phyloP scores from a whole-genome alignment of 169 alveolate genomes.

The Pseudocohnilembus persalinus region DNA sequence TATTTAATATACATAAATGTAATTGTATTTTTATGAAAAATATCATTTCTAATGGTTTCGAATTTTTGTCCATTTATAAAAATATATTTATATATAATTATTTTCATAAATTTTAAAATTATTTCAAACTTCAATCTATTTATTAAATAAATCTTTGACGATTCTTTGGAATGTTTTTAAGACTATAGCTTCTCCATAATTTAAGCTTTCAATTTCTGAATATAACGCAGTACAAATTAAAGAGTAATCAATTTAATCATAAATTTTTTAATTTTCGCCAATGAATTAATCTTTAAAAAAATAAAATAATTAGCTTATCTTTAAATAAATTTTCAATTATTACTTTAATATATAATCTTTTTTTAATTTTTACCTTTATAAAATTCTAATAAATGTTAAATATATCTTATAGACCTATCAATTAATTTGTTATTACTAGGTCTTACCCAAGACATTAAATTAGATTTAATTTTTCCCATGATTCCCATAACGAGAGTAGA shows the following conservation, averaged over 20 bases:
- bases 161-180: slow-evolving; percentile 31
- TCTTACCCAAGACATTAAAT: slow-evolving; percentile 39
- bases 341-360: slow-evolving; percentile 26
- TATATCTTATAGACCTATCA: slow-evolving; percentile 46
- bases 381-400: slow-evolving; percentile 22
- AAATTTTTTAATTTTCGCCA: background rate
- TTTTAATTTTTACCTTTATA: background rate
- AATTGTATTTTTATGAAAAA: no score
- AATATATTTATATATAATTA: no score
- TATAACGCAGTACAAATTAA: slow-evolving; percentile 24
- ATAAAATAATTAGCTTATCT: background rate
- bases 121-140: background rate
- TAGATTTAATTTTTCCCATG: slow-evolving; percentile 25
- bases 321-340: slow-evolving; percentile 4
- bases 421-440: slow-evolving; percentile 40
- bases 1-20: no score
- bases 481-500: slow-evolving; percentile 46
- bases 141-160: background rate
- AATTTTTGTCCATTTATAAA: no score
- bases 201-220: slow-evolving; percentile 28
- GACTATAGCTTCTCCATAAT: slow-evolving; percentile 35
- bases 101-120: background rate
- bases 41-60: no score
- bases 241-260: background rate
- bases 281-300: no score